Base-by-base conservation (phyloP, 225 moss, liverwort and hornwort genomes). In the Climacium dendroides region DNA sequence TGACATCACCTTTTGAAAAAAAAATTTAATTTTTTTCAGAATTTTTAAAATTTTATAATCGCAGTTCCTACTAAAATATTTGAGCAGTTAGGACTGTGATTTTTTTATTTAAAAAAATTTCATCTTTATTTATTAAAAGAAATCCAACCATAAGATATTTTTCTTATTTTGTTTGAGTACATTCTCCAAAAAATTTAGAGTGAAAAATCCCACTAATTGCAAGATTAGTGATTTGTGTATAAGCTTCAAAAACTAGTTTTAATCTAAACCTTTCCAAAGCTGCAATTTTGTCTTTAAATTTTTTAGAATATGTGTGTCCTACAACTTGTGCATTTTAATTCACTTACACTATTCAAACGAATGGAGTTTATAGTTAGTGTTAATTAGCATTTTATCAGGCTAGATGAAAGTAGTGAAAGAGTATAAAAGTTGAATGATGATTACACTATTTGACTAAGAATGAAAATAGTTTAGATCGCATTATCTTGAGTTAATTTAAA, bases 281-380 rank as follows among this genome's bases (percentile, higher is more conserved):
- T 74, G 8, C 34, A 34, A 4, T 34, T 74, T 13, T 17, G 6
- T 73, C 19, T 47, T 47, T 13, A 12, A 32, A 34, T 19, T 11
- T 19, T 23, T 72, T 45, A 6, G 28, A 9, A 45, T 15, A 50
- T 5, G 5, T 7, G 5, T 48, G 4, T 11, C 2, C 1, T 0
- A 32, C 0, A 11, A 0, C 32, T 19, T 30, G 1, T 74, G 7
- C 1, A 2, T 19, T 74, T 48, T 11, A 7, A 32, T 74, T 5
- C 13, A 50, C 3, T 74, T 7, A 7, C 1, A 20, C 5, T 48
- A 7, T 20, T 32, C 32, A 50, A 20, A 74, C 19, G 19, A 74
- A 74, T 74, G 34, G 13, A 1, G 0, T 52, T 0, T 23, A n/a
- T n/a, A 52, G 9, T 54, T 5, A 9, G 6, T 23, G 1, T 24